A percentile compares a stretch with the other conserved stretches of the same genome.
These are phyloP conservation scores for Hordeum marinum DNA, from an alignment of 176 grass and related monocot genomes.

Conservation along the genomic window DNA sequence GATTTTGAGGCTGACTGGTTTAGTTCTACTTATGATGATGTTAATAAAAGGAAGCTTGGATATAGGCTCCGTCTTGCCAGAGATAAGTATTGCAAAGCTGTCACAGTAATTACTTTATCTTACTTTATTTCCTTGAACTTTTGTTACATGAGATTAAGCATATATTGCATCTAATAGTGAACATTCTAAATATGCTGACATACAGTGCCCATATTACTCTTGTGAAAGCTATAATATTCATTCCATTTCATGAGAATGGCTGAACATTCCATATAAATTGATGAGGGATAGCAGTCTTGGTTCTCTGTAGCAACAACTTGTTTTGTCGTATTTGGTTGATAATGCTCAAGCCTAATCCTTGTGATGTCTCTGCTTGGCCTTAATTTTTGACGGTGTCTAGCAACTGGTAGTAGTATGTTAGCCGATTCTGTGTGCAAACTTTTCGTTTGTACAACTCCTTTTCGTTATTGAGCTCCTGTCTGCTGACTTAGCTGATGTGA, in stretches of 20 bases:
- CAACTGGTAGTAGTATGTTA: background rate
- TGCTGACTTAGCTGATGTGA: background rate
- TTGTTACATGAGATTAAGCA: conserved; percentile 14
- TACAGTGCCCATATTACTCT: background rate
- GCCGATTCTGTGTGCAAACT: background rate
- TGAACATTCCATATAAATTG: background rate
- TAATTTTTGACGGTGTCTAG: background rate
- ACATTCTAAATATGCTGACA: background rate
- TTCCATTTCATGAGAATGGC: conserved; percentile 2
- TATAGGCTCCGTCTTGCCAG: conserved; percentile 32
- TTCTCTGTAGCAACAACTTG: conserved; percentile 3
- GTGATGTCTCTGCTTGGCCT: background rate
- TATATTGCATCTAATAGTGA: background rate
- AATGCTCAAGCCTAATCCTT: background rate
- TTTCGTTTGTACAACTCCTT: background rate
- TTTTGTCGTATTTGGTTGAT: background rate
- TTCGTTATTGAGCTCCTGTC: background rate
- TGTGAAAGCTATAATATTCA: background rate
- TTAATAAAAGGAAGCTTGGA: conserved; percentile 82
- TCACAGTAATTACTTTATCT: conserved; percentile 12
- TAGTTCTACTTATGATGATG: conserved; percentile 68
- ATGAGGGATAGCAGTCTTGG: background rate
- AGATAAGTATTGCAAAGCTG: conserved; percentile 82
- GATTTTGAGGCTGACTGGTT: conserved; percentile 74
- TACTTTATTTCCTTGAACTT: conserved; percentile 5